Percentiles rank a stretch among this genome's conserved stretches.
Evolutionary conservation across 176 grass and related monocot species (phyloP).

Genomic region (Avena eriantha): DNA sequence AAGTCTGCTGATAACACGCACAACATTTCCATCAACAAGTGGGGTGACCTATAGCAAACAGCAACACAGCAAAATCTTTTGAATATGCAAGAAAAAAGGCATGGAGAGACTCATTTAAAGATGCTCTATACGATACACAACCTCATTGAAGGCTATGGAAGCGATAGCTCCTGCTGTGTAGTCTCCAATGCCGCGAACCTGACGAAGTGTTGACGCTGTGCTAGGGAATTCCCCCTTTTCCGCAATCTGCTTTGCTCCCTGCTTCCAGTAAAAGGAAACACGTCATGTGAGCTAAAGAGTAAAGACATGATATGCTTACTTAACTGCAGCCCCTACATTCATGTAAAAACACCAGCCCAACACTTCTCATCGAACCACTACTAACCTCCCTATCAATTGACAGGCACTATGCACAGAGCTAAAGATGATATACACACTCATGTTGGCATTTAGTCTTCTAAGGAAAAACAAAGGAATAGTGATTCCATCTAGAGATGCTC

Average conservation of each 20-base stretch:
- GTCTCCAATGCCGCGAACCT: constrained; percentile 82
- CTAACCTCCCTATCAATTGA: background rate
- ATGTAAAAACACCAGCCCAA: background rate
- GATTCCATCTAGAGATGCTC: background rate
- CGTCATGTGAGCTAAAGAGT: background rate
- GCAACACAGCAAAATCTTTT: constrained; percentile 19
- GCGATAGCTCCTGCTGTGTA: constrained; percentile 95
- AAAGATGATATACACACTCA: background rate
- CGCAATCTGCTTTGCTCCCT: constrained; percentile 86
- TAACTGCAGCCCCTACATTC: background rate
- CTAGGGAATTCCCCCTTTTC: constrained; percentile 64
- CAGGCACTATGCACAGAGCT: background rate
- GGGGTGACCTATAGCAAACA: constrained; percentile 65
- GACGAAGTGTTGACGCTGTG: constrained; percentile 65
- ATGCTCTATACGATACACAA: constrained; percentile 35
- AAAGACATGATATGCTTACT: background rate
- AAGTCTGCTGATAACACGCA: constrained; percentile 84
- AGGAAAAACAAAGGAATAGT: background rate
- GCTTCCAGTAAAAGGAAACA: constrained; percentile 28
- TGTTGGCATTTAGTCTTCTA: background rate
- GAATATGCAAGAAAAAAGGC: constrained; percentile 18
- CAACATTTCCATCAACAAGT: constrained; percentile 92
- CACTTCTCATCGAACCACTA: background rate
- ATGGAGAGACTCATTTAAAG: background rate
- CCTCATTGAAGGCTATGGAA: constrained; percentile 95